Evolutionary conservation across 495 filamentous ascomycete genomes (phyloP).

Genomic region (Penicillium coffeae): DNA sequence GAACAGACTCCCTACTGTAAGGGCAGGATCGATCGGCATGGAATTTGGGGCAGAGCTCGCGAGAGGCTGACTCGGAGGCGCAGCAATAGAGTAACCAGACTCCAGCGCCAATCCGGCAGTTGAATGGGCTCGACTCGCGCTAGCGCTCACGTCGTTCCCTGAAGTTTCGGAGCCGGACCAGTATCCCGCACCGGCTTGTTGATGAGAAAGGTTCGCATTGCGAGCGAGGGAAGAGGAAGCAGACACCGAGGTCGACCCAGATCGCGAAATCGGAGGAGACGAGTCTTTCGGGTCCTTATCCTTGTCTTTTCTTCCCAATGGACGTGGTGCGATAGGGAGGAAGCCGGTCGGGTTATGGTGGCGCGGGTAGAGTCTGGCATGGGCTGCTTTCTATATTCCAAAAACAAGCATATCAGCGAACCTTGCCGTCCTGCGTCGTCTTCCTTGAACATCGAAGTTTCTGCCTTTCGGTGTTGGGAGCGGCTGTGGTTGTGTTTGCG

Average conservation of each 20-base stretch:
- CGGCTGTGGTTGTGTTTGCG: constrained; percentile 28
- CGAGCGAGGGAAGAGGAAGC: constrained; percentile 6
- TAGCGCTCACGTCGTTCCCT: constrained; percentile 6
- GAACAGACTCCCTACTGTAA: constrained; percentile 10
- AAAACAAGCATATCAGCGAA: constrained; percentile 30
- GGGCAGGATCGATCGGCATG: constrained; percentile 5
- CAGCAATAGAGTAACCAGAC: not conserved
- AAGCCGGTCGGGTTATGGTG: constrained; percentile 26
- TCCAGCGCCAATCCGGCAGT: not conserved
- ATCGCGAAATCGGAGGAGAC: constrained; percentile 12
- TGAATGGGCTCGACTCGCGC: not conserved
- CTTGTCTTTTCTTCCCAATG: constrained; percentile 2
- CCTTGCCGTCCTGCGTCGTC: constrained; percentile 22
- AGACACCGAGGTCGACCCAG: constrained; percentile 16
- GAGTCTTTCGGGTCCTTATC: constrained; percentile 4
- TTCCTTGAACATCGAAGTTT: constrained; percentile 16
- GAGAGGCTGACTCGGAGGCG: not conserved
- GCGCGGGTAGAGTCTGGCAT: constrained; percentile 29
- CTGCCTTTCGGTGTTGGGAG: constrained; percentile 16
- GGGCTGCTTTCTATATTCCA: constrained; percentile 33
- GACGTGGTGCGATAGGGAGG: constrained; percentile 38
- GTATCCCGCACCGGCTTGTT: constrained; percentile 7
- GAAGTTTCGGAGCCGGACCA: constrained; percentile 24
- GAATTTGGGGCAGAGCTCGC: constrained; percentile 11
- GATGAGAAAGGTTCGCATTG: constrained; percentile 3